Base-by-base conservation (phyloP, 2,329 filamentous ascomycete species). In the Neoarthrinium moseri region DNA sequence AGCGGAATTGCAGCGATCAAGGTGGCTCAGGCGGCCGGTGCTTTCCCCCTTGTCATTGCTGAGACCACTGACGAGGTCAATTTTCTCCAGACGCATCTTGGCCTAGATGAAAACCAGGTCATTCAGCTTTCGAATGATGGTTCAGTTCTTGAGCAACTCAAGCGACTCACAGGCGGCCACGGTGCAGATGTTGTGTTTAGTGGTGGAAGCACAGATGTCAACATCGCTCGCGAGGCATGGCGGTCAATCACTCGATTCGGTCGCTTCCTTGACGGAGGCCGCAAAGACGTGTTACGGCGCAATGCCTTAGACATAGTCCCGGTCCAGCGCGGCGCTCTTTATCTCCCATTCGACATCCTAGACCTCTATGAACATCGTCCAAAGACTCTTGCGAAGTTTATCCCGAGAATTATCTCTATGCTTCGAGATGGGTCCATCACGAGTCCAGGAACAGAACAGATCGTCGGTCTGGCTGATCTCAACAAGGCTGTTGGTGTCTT, bases 311-410 rank as follows among this genome's bases (percentile, higher is more conserved):
- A 59, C 39, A 36, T 41, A 2, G 43, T 56, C 13, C 60, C 57
- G 4, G 42, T 57, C 10, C 45, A 45, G 12, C 54, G 57, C 8
- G 52, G 57, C 13, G 60, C 61, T 11, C 48, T 43, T 39, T 62
- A 51, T 42, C 41, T 34, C 15, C 15, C 15, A n/a, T 34, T 4
- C 24, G 53, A 60, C 32, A 42, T 57, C 17, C 38, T 60, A 8
- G 55, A 58, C 12, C 34, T 55, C 15, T 51, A 49, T 29, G 45
- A 58, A 26, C 36, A 41, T 17, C 54, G 47, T 2, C 42, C 50
- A 4, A 17, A 50, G 22, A n/a, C 49, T 12, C 18, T 57, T 4
- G 41, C 56, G 17, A 36, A 17, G 23, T 32, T 56, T 5, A 22
- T 59, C 18, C 40, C 37, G 17, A 40, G 22, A 13, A 48, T 51